Conservation (phyloP, 768 basidiomycete species). For the Phlebiopsis flavidoalba region DNA sequence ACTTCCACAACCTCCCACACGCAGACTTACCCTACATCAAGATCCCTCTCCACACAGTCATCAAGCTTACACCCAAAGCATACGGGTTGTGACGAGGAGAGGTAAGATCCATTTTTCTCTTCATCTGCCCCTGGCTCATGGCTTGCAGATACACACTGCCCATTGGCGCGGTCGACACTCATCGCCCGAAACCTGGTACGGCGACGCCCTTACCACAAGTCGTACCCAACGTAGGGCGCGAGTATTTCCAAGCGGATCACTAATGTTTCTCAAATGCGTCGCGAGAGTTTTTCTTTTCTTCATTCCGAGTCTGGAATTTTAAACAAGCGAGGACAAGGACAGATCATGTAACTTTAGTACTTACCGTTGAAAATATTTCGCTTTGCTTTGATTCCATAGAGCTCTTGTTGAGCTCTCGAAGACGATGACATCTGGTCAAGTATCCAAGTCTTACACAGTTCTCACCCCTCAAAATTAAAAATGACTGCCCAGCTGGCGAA, state of each 20-base stretch:
- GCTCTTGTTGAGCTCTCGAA: no score
- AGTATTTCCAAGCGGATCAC: slow-evolving; percentile 24
- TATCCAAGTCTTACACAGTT: no score
- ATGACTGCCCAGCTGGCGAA: no score
- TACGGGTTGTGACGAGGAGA: slow-evolving; percentile 98
- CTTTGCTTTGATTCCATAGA: no score
- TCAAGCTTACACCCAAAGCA: slow-evolving; percentile 96
- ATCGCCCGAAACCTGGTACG: slow-evolving; percentile 54
- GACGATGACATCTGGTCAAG: no score
- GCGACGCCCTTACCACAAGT: slow-evolving; percentile 7
- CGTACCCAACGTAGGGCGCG: slow-evolving; percentile 20
- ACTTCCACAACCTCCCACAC: slow-evolving; percentile 91
- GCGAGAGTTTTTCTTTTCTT: no score
- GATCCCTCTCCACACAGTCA: slow-evolving; percentile 94
- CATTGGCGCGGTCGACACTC: slow-evolving; percentile 92
- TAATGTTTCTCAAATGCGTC: no score
- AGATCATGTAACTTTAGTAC: no score
- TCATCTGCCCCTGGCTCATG: neutral
- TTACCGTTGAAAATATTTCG: no score
- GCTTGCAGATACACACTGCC: slow-evolving; percentile 72
- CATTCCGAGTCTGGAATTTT: no score
- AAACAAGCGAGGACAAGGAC: no score
- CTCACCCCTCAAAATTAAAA: no score
- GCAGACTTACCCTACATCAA: slow-evolving; percentile 96
- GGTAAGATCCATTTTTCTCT: slow-evolving; percentile 35